These are phyloP conservation scores for Parascedosporium putredinis DNA, from an alignment of 2,329 filamentous ascomycete species.

Conservation along the genomic window DNA sequence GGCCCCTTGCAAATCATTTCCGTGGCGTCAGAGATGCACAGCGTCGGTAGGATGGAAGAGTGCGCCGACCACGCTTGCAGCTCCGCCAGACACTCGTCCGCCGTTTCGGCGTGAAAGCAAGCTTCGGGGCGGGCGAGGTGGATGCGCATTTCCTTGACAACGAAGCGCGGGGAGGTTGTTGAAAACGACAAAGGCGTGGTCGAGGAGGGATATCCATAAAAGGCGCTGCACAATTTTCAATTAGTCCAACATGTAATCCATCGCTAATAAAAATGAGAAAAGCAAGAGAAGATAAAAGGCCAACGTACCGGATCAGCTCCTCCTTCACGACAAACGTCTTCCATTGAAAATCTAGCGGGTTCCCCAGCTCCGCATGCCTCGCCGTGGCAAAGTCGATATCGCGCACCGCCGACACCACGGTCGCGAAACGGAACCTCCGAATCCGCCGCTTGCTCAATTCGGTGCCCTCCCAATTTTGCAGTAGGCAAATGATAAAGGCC, in stretches of 20 bases:
- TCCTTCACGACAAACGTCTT: conserved; percentile 21
- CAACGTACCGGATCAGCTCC: conserved; percentile 21
- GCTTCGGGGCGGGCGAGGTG: conserved; percentile 22
- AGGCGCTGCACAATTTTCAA: conserved; percentile 10
- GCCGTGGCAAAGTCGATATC: conserved; percentile 21
- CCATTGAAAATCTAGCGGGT: conserved; percentile 21
- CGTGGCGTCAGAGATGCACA: conserved; percentile 16
- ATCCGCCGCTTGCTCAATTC: conserved; percentile 23
- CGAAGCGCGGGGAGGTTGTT: conserved; percentile 29
- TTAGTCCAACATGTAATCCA: too few relatives aligned
- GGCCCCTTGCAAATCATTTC: conserved; percentile 16
- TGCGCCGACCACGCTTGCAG: conserved; percentile 18
- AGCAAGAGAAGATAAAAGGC: too few relatives aligned
- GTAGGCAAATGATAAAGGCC: conserved; percentile 25
- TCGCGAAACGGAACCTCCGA: conserved; percentile 23
- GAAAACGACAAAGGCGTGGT: conserved; percentile 28
- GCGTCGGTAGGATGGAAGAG: conserved; percentile 15
- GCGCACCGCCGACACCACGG: conserved; percentile 23
- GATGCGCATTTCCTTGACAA: conserved; percentile 27
- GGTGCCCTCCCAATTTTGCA: conserved; percentile 27
- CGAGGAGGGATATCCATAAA: conserved; percentile 26
- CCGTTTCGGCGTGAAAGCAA: conserved; percentile 25
- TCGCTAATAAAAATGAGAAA: too few relatives aligned
- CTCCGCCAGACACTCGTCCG: conserved; percentile 20
- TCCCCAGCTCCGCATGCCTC: conserved; percentile 18